Base-by-base conservation (phyloP, 2,329 filamentous ascomycete species). In the Botrytis fabae region DNA sequence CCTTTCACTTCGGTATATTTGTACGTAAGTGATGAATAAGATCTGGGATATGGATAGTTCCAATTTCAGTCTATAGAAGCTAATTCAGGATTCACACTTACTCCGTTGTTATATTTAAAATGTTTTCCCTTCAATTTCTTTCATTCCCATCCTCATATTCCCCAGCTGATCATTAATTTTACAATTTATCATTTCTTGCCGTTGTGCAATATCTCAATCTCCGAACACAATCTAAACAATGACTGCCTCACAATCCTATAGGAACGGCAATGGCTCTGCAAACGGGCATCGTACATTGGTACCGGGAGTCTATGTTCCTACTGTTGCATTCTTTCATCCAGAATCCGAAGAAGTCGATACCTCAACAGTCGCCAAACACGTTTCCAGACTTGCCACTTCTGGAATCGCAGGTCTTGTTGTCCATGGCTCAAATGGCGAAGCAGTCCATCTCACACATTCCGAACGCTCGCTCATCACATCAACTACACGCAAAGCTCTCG, bases 361-460 rank as follows among this genome's bases (percentile, higher is more conserved):
- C 25, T 20, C 59, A 25, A 68, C 73, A 59, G 70, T 61, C 25
- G 44, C 25, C 42, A 72, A 72, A 61, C 73, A 76, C 40, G 87
- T 87, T 54, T 84, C 87, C 44, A 85, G 86, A 76, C 85, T 91
- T 22, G 88, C 87, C 66, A 80, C 85, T 75, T 70, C 64, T 60
- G 76, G 76, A n/a, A 68, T 72, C 40, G 70, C 70, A 66, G 70
- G 70, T 25, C 61, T 81, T 70, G 83, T 85, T 28, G 80, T 84
- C 38, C 83, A 82, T 40, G 83, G 84, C 61, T 83, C 84, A 14
- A 85, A 84, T 70, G 84, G 84, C 35, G 84, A 85, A 80, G 83
- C 83, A 8, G 82, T 82, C 32, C 81, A 83, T 7, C 79, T 85
- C 16, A 81, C 79, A 5, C 76, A 81, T 4, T 73, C 78, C 3